Percentiles rank a stretch among this genome's conserved stretches.
Conservation (phyloP, 2,329 filamentous ascomycete genomes). For the Sarocladium strictum region DNA sequence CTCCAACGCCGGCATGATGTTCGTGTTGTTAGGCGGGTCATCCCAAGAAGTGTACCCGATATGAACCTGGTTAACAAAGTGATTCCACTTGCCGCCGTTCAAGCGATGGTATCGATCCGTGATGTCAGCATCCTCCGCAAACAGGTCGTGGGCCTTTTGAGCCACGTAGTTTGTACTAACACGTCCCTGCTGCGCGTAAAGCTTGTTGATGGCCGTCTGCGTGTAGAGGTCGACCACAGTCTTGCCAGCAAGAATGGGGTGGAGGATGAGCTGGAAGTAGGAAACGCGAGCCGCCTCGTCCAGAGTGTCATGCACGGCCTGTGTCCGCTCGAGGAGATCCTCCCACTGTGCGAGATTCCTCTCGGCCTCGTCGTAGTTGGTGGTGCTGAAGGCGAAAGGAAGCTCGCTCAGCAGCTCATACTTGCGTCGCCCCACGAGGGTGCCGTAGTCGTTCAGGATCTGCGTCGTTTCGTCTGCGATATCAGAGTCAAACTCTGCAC, state of each 20-base stretch:
- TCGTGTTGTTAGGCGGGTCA: constrained; percentile 45
- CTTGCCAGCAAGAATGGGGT: constrained; percentile 48
- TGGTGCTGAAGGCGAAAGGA: constrained; percentile 34
- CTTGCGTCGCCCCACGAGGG: constrained; percentile 27
- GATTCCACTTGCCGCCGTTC: constrained; percentile 30
- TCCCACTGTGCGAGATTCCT: constrained; percentile 45
- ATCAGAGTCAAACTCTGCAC: constrained; percentile 39
- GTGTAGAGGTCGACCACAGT: constrained; percentile 40
- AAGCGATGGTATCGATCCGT: constrained; percentile 36
- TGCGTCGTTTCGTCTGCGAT: constrained; percentile 38
- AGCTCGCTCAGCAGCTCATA: constrained; percentile 26
- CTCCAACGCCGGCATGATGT: neutral
- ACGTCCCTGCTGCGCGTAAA: constrained; percentile 39
- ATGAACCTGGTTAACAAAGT: constrained; percentile 40
- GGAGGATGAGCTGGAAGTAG: constrained; percentile 52
- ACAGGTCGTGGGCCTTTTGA: constrained; percentile 27
- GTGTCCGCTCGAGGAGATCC: constrained; percentile 35
- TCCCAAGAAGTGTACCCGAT: constrained; percentile 43
- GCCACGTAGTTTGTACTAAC: constrained; percentile 34
- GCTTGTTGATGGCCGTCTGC: constrained; percentile 31
- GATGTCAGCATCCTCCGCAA: constrained; percentile 36
- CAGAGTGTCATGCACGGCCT: constrained; percentile 37
- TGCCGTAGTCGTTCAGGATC: constrained; percentile 41
- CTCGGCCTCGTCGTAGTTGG: constrained; percentile 54
- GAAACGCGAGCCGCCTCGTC: constrained; percentile 33